These are phyloP conservation scores for Geoglossum glabrum DNA, from an alignment of 495 filamentous ascomycete genomes.

Conservation along the genomic window DNA sequence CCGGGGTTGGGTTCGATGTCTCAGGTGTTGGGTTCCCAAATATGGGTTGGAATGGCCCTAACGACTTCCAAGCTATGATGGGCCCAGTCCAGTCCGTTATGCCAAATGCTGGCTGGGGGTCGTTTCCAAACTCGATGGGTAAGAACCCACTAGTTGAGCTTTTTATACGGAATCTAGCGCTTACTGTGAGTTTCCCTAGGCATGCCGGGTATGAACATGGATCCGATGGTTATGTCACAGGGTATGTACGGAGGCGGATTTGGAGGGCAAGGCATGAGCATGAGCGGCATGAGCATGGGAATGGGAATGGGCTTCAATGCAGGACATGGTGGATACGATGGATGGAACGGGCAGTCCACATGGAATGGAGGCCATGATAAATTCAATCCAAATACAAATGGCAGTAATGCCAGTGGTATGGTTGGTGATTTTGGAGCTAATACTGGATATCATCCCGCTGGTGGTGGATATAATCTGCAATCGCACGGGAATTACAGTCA, in stretches of 20 bases:
- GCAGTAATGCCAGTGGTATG: conserved; percentile 58
- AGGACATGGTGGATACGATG: conserved; percentile 40
- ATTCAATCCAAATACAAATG: conserved; percentile 44
- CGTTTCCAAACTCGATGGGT: conserved; percentile 75
- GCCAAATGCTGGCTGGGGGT: conserved; percentile 36
- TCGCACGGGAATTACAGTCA: conserved; percentile 33
- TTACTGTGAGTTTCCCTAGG: conserved; percentile 20
- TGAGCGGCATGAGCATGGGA: conserved; percentile 66
- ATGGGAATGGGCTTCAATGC: conserved; percentile 58
- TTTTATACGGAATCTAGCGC: neutral
- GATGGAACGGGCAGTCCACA: conserved; percentile 39
- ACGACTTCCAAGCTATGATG: conserved; percentile 55
- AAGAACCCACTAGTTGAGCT: conserved; percentile 19
- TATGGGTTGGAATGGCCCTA: conserved; percentile 42
- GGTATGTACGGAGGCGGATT: conserved; percentile 67
- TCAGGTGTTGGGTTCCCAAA: conserved; percentile 26
- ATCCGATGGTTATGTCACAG: conserved; percentile 70
- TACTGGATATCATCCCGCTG: conserved; percentile 37
- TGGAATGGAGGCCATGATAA: conserved; percentile 58
- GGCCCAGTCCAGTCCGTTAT: conserved; percentile 55
- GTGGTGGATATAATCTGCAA: conserved; percentile 45
- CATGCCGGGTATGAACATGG: conserved; percentile 69
- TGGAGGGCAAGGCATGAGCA: conserved; percentile 53
- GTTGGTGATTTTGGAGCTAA: conserved; percentile 66
- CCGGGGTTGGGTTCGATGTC: neutral